A percentile compares a stretch with the other conserved stretches of the same genome.
These are phyloP conservation scores for Cinnamomum chago DNA, from an alignment of 164 flowering plant species.

Conservation along the genomic window DNA sequence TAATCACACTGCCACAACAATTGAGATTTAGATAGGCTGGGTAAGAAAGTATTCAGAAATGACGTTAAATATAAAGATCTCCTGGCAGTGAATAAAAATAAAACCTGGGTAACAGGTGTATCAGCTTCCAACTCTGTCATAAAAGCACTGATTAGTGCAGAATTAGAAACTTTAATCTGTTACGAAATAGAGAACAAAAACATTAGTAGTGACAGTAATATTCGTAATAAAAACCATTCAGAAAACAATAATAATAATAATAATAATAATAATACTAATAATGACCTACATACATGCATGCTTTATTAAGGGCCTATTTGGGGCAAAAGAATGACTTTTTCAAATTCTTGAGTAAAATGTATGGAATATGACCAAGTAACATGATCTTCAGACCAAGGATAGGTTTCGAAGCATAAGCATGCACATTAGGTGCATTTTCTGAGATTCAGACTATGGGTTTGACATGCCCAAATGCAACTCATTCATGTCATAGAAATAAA, in stretches of 20 bases:
- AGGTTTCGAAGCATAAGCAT: background rate
- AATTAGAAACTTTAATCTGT: slow-evolving; percentile 96
- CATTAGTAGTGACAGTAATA: too few relatives aligned
- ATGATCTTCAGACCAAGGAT: background rate
- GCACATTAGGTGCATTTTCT: background rate
- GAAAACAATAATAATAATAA: too few relatives aligned
- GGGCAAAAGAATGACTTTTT: background rate
- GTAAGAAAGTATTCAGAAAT: background rate
- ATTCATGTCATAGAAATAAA: background rate
- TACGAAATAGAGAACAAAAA: slow-evolving; percentile 4
- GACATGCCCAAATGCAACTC: background rate
- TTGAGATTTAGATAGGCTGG: slow-evolving; percentile 1
- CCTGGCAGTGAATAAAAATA: slow-evolving; percentile 5
- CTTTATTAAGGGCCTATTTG: background rate
- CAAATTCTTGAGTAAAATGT: background rate
- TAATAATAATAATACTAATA: too few relatives aligned
- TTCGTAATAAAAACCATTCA: too few relatives aligned
- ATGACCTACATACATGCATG: background rate
- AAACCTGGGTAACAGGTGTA: slow-evolving; percentile 77
- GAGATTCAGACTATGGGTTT: background rate
- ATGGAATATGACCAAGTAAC: background rate
- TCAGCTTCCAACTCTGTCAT: slow-evolving; percentile 94
- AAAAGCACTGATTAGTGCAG: slow-evolving; percentile 92
- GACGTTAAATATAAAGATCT: background rate
- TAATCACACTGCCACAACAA: slow-evolving; percentile 69